Evolutionary conservation across 2,329 filamentous ascomycete species (phyloP), one percentile per base, ranked within the genome.

Genomic region (Sphaerulina musiva): DNA sequence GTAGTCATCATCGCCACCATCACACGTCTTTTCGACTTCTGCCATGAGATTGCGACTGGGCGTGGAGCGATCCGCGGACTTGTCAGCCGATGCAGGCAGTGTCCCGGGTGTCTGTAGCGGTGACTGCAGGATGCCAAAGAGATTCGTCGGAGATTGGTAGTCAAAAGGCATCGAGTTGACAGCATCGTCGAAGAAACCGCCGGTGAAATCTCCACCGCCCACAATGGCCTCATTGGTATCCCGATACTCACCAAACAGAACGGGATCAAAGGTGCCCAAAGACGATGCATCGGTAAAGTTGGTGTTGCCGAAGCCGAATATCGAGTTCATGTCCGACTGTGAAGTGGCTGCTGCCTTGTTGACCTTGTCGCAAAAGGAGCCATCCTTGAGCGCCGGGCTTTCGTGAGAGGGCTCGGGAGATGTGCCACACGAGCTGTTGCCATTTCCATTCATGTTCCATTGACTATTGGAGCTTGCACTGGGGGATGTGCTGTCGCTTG

Each of bases 231-330:
- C 87, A 65, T 95, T 89, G 0, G 89, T 84, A 66, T 98, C 93
- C 49, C 93, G 85, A 72, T 96, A 97, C 63, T 90, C 88, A 51
- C 87, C 88, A 69, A 96, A 97, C 4, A 97, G 78, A 52, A 93
- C 84, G 0, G 93, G 92, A 58, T 97, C 91, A 65, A 97, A 96
- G 64, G 86, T 84, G 39, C 84, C 80, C 47, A 93, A 76, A 6
- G 65, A 62, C 11, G 64, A 63, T 8, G 62, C 55, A 40, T 47
- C 43, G 4, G 47, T 64, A 58, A 57, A 66, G 40, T 66, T 62
- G n/a, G 54, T 52, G 43, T 62, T 63, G 6, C 46, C 51, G n/a
- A 62, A 55, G 20, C 57, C 57, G 9, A 53, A 59, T 10, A 50
- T 57, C 4, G 58, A 56, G 12, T 59, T 57, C 45, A 59, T 50